phyloP scores from a whole-genome alignment of 495 filamentous ascomycete species.

The Penicillium coprophilum region DNA sequence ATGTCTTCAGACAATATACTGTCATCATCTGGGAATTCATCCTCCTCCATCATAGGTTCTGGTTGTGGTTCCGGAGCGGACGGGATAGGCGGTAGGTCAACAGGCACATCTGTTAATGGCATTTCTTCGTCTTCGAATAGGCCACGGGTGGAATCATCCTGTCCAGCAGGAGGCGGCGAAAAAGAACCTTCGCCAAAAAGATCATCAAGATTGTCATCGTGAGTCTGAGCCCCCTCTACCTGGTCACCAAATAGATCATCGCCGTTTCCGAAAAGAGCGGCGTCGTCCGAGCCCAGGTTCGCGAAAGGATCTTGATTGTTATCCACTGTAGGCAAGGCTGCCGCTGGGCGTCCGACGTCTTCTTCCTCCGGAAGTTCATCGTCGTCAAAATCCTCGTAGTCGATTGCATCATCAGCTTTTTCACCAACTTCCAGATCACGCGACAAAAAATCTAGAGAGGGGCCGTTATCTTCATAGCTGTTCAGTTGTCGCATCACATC shows the following conservation, averaged over 20 bases:
- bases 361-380: slow-evolving; percentile 71
- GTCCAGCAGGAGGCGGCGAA: slow-evolving; percentile 39
- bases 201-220: slow-evolving; percentile 49
- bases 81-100: slow-evolving; percentile 26
- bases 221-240: slow-evolving; percentile 30
- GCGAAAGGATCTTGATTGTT: slow-evolving; percentile 27
- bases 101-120: slow-evolving; percentile 24
- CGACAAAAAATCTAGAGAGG: slow-evolving; percentile 43
- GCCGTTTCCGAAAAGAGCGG: slow-evolving; percentile 46
- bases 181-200: slow-evolving; percentile 54
- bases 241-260: slow-evolving; percentile 49
- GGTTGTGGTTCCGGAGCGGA: slow-evolving; percentile 30
- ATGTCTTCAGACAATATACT: slow-evolving; percentile 41
- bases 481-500: slow-evolving; percentile 53
- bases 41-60: slow-evolving; percentile 37
- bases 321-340: slow-evolving; percentile 13
- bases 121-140: slow-evolving; percentile 42
- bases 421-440: slow-evolving; percentile 61
- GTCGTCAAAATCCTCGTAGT: slow-evolving; percentile 84
- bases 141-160: slow-evolving; percentile 41
- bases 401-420: slow-evolving; percentile 77
- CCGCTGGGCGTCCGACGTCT: slow-evolving; percentile 28
- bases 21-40: slow-evolving; percentile 36
- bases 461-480: slow-evolving; percentile 36
- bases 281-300: slow-evolving; percentile 44